A percentile compares a stretch with the other conserved stretches of the same genome.
phyloP scores from a whole-genome alignment of 1,284 basidiomycete species.

The Vanrija sp. region DNA sequence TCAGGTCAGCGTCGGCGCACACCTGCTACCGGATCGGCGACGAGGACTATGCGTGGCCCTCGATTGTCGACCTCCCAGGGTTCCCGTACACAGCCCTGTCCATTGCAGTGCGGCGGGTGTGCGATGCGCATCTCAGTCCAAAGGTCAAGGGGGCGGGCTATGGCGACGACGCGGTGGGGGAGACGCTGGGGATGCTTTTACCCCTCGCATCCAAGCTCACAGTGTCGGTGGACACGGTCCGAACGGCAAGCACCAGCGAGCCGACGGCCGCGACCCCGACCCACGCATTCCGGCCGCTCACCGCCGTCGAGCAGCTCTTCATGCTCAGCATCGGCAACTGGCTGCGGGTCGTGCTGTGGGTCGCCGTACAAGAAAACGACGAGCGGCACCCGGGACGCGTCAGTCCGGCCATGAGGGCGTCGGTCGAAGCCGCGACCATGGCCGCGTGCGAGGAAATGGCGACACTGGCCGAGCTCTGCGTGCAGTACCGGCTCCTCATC shows the following conservation, averaged over 20 bases:
- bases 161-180: neutral
- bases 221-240: neutral
- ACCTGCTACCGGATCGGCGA: conserved; percentile 5
- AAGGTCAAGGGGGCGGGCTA: neutral
- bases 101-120: neutral
- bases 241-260: no score
- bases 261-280: neutral
- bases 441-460: conserved; percentile 10
- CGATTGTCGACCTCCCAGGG: neutral
- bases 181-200: neutral
- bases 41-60: conserved; percentile 9
- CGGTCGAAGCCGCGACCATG: conserved; percentile 1
- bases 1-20: conserved; percentile 5
- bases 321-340: conserved; percentile 9
- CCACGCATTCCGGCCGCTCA: neutral
- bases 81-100: conserved; percentile 1
- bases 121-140: conserved; percentile 3
- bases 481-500: neutral
- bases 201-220: neutral
- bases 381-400: neutral
- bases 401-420: neutral
- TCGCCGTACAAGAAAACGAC: conserved; percentile 2
- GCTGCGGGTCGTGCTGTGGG: conserved; percentile 11
- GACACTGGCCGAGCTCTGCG: conserved; percentile 1
- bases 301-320: conserved; percentile 4